phyloP scores from a whole-genome alignment of 805 yeast genomes.

The Ogataea pini region DNA sequence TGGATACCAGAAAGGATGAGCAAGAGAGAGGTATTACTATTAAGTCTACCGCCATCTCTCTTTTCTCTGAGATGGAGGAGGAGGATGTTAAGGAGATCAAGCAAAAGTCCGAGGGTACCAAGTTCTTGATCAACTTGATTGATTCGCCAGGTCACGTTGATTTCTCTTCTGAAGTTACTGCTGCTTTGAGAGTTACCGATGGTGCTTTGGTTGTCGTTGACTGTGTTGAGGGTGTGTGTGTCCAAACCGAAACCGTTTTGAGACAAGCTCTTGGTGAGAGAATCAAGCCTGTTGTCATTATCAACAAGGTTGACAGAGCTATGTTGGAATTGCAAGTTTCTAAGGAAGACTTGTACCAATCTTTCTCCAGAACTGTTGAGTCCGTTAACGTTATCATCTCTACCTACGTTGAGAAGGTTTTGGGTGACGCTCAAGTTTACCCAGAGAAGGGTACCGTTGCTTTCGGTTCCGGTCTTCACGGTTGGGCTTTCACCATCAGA shows the following conservation, averaged over 20 bases:
- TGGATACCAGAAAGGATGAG: slow-evolving; percentile 99
- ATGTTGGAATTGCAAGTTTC: slow-evolving; percentile 97
- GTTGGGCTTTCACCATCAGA: slow-evolving; percentile 99
- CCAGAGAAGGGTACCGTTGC: slow-evolving; percentile 99
- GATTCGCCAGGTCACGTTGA: slow-evolving; percentile 99
- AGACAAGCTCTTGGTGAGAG: slow-evolving; percentile 99
- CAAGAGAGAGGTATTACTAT: slow-evolving; percentile 99
- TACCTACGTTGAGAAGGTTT: slow-evolving; percentile 84
- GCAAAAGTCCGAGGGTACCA: slow-evolving; percentile 91
- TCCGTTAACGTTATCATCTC: slow-evolving; percentile 98
- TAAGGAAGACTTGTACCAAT: slow-evolving; percentile 98
- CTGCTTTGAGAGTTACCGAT: slow-evolving; percentile 99
- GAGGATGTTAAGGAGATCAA: slow-evolving; percentile 86
- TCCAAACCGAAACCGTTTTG: slow-evolving; percentile 99
- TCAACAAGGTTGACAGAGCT: slow-evolving; percentile 99
- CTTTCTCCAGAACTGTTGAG: slow-evolving; percentile 98
- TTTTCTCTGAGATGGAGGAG: slow-evolving; percentile 83
- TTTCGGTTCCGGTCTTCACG: slow-evolving; percentile 99
- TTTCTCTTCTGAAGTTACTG: slow-evolving; percentile 99
- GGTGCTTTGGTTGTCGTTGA: slow-evolving; percentile 99
- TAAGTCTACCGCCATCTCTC: slow-evolving; percentile 97
- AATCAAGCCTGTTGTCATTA: slow-evolving; percentile 97
- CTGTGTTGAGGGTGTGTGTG: slow-evolving; percentile 99
- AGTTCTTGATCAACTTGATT: slow-evolving; percentile 95
- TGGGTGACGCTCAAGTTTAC: slow-evolving; percentile 98